A percentile compares a stretch with the other conserved stretches of the same genome.
Conservation (phyloP, 768 basidiomycete genomes). For the Trichaptum fuscoviolaceum region DNA sequence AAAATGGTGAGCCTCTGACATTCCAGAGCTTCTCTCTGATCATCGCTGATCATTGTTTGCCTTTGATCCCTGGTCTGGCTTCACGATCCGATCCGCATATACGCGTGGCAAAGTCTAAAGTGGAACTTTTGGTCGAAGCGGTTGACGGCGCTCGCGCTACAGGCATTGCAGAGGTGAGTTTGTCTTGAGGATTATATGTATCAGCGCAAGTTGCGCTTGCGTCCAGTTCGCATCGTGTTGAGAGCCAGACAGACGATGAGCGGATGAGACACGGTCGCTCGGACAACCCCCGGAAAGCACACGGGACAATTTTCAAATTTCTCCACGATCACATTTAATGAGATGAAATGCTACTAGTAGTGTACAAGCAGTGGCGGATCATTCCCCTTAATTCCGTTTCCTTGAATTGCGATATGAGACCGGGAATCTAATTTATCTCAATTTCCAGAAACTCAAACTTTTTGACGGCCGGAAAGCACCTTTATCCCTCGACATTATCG, state of each 20-base stretch:
- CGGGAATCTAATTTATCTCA: not conserved
- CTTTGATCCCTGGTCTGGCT: not conserved
- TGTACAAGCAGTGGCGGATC: too few species aligned
- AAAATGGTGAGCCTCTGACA: not conserved
- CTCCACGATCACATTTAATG: too few species aligned
- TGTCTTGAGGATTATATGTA: not conserved
- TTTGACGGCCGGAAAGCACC: conserved; percentile 19
- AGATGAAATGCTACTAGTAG: too few species aligned
- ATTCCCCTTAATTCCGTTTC: too few species aligned
- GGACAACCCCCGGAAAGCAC: not conserved
- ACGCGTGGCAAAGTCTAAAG: not conserved
- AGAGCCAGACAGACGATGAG: not conserved
- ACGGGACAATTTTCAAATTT: too few species aligned
- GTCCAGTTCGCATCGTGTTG: not conserved
- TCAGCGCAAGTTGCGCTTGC: not conserved
- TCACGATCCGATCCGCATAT: not conserved
- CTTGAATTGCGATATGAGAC: too few species aligned
- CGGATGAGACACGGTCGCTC: not conserved
- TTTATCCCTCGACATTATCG: conserved; percentile 16
- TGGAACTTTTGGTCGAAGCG: not conserved
- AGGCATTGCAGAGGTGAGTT: not conserved
- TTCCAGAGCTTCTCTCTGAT: not conserved
- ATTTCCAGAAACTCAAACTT: not conserved
- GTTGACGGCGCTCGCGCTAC: not conserved
- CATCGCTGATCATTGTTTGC: not conserved